These are phyloP conservation scores for Yarrowia deformans DNA, from an alignment of 805 yeast species.

Conservation along the genomic window DNA sequence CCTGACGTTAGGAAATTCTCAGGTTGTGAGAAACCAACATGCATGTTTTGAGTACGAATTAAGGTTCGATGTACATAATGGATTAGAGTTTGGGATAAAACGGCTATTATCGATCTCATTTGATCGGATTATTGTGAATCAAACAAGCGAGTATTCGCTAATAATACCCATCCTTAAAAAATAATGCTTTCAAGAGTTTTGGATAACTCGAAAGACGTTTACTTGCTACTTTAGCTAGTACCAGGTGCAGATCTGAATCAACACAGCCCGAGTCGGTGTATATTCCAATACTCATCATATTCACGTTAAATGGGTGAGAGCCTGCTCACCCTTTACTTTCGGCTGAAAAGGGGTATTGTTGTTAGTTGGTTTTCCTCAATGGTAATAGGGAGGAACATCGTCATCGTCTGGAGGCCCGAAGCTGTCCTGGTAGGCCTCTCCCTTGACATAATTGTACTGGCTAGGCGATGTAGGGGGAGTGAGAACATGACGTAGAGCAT, in stretches of 20 bases:
- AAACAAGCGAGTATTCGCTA: no score
- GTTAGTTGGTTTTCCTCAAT: not conserved
- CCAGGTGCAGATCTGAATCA: no score
- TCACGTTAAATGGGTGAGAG: not conserved
- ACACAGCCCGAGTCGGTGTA: no score
- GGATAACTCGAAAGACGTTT: no score
- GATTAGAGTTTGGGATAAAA: not conserved
- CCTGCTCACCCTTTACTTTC: not conserved
- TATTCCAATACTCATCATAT: not conserved
- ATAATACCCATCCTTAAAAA: no score
- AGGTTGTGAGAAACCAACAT: not conserved
- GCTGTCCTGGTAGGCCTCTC: not conserved
- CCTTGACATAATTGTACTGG: not conserved
- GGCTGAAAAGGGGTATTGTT: not conserved
- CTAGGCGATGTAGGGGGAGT: constrained; percentile 15
- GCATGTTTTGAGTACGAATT: not conserved
- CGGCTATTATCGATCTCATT: no score
- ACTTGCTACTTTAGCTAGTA: no score
- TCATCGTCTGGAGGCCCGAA: constrained; percentile 16
- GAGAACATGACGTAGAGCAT: constrained; percentile 8
- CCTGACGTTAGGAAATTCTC: not conserved
- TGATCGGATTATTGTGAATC: no score
- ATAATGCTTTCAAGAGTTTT: no score
- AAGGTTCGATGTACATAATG: not conserved
- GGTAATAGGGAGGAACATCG: constrained; percentile 22